Base-by-base conservation (phyloP, 371 early-diverging fungal genomes). In the Apophysomyces variabilis region DNA sequence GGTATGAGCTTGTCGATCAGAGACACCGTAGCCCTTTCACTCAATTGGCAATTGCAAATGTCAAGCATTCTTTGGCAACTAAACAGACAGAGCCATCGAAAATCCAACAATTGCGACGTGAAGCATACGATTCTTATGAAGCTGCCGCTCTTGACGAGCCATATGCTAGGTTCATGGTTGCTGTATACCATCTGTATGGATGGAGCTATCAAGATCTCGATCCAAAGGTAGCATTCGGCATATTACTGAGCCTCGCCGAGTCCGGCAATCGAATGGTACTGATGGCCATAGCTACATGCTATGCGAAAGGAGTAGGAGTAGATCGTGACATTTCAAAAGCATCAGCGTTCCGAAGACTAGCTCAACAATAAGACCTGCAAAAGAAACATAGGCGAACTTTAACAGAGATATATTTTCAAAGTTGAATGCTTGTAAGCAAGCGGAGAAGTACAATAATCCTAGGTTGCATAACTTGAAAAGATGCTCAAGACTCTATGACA, bases 111-210 rank as follows among this genome's bases (percentile, higher is more conserved):
- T n/a, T 58, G 38, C 69, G 59, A 12, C 41, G 58, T 13, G 60
- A 65, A 43, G 74, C 70, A 4, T 67, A 61, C 56, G 37, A 45
- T 5, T 60, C 60, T 59, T 66, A 69, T 37, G 58, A 56, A 11
- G 9, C 54, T 16, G 68, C 63, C 7, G 66, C 57, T 14, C 38
- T 50, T 7, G 5, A 9, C 21, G 54, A 50, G 7, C 54, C 54
- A 8, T 21, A 56, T 36, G 74, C 74, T 32, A 62, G 70, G 41
- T 44, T 66, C 32, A 65, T 74, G 70, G 58, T 74, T 1, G 71
- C 70, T 4, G 47, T 74, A n/a, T 74, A 74, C 43, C 68, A 74
- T 44, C 58, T 74, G 32, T 35, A 70, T 38, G 70, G 68, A 7
- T 74, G 74, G 74, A 54, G 65, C 35, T 26, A 59, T 21, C 41